Conservation (phyloP, 2,329 filamentous ascomycete species). For the Diplodia intermedia region DNA sequence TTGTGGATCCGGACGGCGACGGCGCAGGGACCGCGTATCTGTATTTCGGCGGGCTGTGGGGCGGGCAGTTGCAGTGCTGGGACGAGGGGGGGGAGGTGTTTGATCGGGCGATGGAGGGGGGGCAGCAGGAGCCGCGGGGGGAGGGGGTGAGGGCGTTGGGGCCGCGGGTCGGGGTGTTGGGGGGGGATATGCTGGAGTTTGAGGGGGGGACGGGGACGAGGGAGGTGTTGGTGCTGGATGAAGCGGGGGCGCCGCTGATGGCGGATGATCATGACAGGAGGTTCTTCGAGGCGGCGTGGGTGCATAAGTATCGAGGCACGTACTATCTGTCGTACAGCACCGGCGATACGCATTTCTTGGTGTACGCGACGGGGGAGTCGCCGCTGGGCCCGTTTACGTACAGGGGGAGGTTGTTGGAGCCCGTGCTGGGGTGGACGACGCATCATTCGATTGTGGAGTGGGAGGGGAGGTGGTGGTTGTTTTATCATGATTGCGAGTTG, state of each 20-base stretch:
- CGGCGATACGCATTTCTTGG: slow-evolving; percentile 77
- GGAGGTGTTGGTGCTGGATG: slow-evolving; percentile 67
- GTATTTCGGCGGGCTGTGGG: slow-evolving; percentile 83
- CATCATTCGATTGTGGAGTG: slow-evolving; percentile 82
- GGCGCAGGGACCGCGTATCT: slow-evolving; percentile 69
- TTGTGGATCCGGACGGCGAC: slow-evolving; percentile 73
- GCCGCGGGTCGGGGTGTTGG: slow-evolving; percentile 71
- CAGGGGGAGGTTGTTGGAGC: slow-evolving; percentile 73
- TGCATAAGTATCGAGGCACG: slow-evolving; percentile 72
- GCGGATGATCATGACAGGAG: slow-evolving; percentile 75
- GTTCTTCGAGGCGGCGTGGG: slow-evolving; percentile 83
- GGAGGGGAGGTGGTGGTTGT: slow-evolving; percentile 73
- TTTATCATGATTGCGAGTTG: slow-evolving; percentile 76
- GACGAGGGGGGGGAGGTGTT: slow-evolving; percentile 63
- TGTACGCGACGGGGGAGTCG: slow-evolving; percentile 69
- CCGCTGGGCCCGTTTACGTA: slow-evolving; percentile 78
- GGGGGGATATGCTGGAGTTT: slow-evolving; percentile 70
- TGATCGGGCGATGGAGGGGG: slow-evolving; percentile 61
- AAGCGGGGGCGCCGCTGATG: slow-evolving; percentile 64
- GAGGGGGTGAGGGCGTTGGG: slow-evolving; percentile 64
- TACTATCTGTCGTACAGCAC: slow-evolving; percentile 84
- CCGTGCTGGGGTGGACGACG: slow-evolving; percentile 81
- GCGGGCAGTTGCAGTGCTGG: slow-evolving; percentile 78
- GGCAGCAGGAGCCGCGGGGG: slow-evolving; percentile 59
- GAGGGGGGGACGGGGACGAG: slow-evolving; percentile 53